phyloP scores from a whole-genome alignment of 1,284 basidiomycete species.

The Porphyrellus sp. region DNA sequence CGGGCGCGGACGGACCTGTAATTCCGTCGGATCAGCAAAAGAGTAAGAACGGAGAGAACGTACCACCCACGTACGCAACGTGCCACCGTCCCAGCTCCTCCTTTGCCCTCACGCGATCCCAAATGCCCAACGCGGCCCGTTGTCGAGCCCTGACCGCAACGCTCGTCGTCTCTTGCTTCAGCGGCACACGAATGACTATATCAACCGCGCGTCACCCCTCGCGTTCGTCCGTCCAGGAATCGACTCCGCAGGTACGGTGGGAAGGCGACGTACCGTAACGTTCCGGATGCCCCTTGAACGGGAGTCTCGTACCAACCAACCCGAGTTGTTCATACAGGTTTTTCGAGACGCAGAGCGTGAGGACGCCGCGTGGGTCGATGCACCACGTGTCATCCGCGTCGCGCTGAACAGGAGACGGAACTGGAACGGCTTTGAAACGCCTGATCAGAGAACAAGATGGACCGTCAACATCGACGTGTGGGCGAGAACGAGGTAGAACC shows the following conservation, averaged over 20 bases:
- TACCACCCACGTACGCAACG: conserved; percentile 37
- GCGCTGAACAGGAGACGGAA: conserved; percentile 23
- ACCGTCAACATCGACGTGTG: not conserved
- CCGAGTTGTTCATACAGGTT: conserved; percentile 57
- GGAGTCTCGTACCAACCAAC: conserved; percentile 48
- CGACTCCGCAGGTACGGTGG: not conserved
- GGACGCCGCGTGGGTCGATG: conserved; percentile 53
- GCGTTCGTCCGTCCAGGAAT: not conserved
- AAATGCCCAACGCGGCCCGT: conserved; percentile 37
- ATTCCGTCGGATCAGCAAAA: not conserved
- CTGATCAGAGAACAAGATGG: conserved; percentile 20
- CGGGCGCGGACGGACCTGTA: not conserved
- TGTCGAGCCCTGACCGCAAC: conserved; percentile 35
- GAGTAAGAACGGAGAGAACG: not conserved
- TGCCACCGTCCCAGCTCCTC: conserved; percentile 43
- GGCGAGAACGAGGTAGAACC: not conserved
- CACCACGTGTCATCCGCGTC: conserved; percentile 58
- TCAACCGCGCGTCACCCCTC: not conserved
- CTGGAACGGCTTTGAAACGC: conserved; percentile 38
- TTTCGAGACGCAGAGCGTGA: conserved; percentile 54
- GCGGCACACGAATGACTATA: conserved; percentile 45
- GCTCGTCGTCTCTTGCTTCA: conserved; percentile 38
- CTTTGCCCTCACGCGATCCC: conserved; percentile 39
- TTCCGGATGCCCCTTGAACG: conserved; percentile 46
- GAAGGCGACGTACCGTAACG: conserved; percentile 44